Evolutionary conservation across 179 eudicot genomes (phyloP).

Genomic region (Beta corolliflora): DNA sequence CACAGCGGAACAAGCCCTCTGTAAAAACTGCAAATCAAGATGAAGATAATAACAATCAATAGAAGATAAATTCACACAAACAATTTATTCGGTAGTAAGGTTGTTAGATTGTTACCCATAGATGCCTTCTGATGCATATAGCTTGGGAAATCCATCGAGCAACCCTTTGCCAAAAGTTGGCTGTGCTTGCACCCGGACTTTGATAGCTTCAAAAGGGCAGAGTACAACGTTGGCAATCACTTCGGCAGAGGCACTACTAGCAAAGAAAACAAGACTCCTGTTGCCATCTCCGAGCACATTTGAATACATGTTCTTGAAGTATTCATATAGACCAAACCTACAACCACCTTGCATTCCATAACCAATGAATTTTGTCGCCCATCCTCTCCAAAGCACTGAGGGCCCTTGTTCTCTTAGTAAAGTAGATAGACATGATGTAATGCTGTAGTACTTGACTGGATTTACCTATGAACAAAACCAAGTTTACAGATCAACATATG

Average conservation of each 20-base stretch:
- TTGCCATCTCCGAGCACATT: slow-evolving; percentile 51
- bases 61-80: not conserved
- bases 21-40: slow-evolving; percentile 69
- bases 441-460: slow-evolving; percentile 64
- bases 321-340: slow-evolving; percentile 74
- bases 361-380: slow-evolving; percentile 71
- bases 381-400: slow-evolving; percentile 74
- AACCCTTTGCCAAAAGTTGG: slow-evolving; percentile 74
- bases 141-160: slow-evolving; percentile 75
- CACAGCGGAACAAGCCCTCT: slow-evolving; percentile 82
- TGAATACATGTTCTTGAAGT: slow-evolving; percentile 66
- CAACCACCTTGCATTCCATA: slow-evolving; percentile 81
- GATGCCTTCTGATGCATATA: slow-evolving; percentile 66
- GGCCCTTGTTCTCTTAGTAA: slow-evolving; percentile 66
- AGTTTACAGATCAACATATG: not conserved
- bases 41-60: slow-evolving; percentile 20
- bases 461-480: slow-evolving; percentile 47
- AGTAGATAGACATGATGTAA: slow-evolving; percentile 55
- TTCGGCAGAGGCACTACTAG: slow-evolving; percentile 83
- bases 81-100: not conserved
- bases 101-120: slow-evolving; percentile 43
- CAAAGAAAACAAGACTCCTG: slow-evolving; percentile 58
- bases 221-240: slow-evolving; percentile 74
- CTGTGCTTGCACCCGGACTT: slow-evolving; percentile 74
- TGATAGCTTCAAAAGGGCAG: slow-evolving; percentile 81